phyloP scores from a whole-genome alignment of 257 asterid species.

The Gentiana straminea region DNA sequence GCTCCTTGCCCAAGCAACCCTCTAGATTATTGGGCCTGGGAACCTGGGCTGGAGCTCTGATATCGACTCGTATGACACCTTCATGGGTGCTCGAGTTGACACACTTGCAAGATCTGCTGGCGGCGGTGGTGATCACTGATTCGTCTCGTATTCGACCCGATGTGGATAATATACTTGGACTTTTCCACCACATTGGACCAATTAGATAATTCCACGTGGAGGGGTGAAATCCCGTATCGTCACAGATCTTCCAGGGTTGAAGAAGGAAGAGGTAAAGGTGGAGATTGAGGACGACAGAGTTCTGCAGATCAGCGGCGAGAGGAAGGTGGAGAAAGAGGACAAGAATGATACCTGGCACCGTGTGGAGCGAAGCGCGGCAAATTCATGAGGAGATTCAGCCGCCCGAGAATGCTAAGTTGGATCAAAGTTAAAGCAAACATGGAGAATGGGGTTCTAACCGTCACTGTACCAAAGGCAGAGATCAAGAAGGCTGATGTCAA shows the following conservation, averaged over 20 bases:
- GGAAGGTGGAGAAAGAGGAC: conserved; percentile 18
- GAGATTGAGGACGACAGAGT: conserved; percentile 11
- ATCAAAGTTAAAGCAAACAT: conserved; percentile 7
- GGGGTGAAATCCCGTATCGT: too few species aligned
- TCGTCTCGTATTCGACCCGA: too few species aligned
- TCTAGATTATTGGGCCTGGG: too few species aligned
- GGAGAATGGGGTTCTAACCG: conserved; percentile 14
- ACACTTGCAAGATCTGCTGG: too few species aligned
- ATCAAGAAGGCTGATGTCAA: conserved; percentile 13
- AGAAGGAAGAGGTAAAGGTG: conserved; percentile 13
- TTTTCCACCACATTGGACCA: too few species aligned
- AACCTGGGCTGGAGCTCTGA: too few species aligned
- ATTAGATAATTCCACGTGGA: too few species aligned
- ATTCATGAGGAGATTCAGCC: conserved; percentile 9
- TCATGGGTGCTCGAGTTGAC: too few species aligned
- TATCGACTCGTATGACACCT: too few species aligned
- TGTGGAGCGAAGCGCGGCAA: conserved; percentile 14
- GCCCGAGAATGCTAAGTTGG: conserved; percentile 9
- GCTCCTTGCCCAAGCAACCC: too few species aligned
- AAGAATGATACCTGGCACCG: conserved; percentile 12
- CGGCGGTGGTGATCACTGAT: too few species aligned
- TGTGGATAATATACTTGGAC: too few species aligned
- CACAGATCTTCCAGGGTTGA: conserved; percentile 14
- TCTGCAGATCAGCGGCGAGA: conserved; percentile 13
- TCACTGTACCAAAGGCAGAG: conserved; percentile 8